Evolutionary conservation across 192 early-diverging fungal genomes (phyloP).

Genomic region (Piromyces finnis): DNA sequence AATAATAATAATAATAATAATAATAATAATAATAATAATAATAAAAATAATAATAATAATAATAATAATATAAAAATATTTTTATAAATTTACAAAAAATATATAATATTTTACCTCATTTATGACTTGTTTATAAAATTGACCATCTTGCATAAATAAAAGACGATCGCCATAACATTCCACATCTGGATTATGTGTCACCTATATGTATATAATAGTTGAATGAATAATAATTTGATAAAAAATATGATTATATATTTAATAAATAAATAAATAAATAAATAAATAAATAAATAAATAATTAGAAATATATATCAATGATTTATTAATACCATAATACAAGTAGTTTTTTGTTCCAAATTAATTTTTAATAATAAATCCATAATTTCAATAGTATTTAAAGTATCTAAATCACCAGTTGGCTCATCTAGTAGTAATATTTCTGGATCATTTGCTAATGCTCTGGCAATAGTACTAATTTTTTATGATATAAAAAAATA

Average conservation of each 20-base stretch:
- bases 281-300: too few species aligned
- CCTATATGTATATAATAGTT: slow-evolving; percentile 1
- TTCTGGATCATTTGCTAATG: neutral
- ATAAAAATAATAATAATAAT: neutral
- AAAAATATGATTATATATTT: neutral
- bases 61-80: too few species aligned
- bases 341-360: slow-evolving; percentile 6
- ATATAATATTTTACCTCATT: slow-evolving; percentile 10
- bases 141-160: slow-evolving; percentile 11
- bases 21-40: too few species aligned
- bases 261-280: too few species aligned
- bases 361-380: slow-evolving; percentile 11
- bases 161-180: slow-evolving; percentile 13
- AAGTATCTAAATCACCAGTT: slow-evolving; percentile 1
- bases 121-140: slow-evolving; percentile 9
- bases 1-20: too few species aligned
- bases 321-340: slow-evolving; percentile 6
- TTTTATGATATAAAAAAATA: neutral
- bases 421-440: neutral
- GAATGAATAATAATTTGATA: too few species aligned
- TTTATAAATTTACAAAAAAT: too few species aligned
- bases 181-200: slow-evolving; percentile 14
- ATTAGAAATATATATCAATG: neutral
- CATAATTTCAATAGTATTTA: slow-evolving; percentile 14
- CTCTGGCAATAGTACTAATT: slow-evolving; percentile 4